Evolutionary conservation across 345 rosid species (phyloP).

Genomic region (Cardamine resedifolia): DNA sequence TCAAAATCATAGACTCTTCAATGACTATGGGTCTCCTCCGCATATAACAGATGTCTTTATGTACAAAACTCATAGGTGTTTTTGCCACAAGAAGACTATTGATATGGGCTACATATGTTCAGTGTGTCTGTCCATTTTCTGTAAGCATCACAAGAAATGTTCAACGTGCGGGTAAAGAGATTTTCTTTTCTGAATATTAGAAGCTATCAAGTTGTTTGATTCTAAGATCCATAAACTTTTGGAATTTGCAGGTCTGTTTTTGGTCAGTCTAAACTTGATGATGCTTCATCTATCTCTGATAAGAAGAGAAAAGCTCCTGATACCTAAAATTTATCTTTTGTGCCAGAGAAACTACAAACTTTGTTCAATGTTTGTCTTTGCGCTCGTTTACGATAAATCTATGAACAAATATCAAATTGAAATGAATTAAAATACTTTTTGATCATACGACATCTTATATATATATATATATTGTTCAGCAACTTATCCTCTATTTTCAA

Average conservation of each 20-base stretch:
- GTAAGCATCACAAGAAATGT: conserved; percentile 90
- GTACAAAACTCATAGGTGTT: conserved; percentile 63
- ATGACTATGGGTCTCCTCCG: neutral
- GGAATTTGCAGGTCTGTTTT: conserved; percentile 64
- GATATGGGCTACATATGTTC: conserved; percentile 97
- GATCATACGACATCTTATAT: conserved; percentile 10
- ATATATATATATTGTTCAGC: neutral
- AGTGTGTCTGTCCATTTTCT: conserved; percentile 90
- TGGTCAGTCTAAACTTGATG: conserved; percentile 73
- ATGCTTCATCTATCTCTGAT: conserved; percentile 46
- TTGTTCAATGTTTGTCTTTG: neutral
- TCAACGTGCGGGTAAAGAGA: conserved; percentile 83
- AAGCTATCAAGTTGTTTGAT: conserved; percentile 13
- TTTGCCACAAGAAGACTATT: conserved; percentile 92
- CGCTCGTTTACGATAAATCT: neutral
- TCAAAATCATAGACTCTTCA: neutral
- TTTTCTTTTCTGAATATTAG: conserved; percentile 6
- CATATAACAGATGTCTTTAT: neutral
- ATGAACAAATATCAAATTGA: neutral
- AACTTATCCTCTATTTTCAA: neutral
- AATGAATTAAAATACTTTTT: conserved; percentile 5
- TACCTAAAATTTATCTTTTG: conserved; percentile 28
- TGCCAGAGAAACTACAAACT: neutral
- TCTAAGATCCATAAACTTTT: neutral
- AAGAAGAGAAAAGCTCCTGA: conserved; percentile 77